These are phyloP conservation scores for Keithomyces neogunnii DNA, from an alignment of 2,329 filamentous ascomycete genomes.

Conservation along the genomic window DNA sequence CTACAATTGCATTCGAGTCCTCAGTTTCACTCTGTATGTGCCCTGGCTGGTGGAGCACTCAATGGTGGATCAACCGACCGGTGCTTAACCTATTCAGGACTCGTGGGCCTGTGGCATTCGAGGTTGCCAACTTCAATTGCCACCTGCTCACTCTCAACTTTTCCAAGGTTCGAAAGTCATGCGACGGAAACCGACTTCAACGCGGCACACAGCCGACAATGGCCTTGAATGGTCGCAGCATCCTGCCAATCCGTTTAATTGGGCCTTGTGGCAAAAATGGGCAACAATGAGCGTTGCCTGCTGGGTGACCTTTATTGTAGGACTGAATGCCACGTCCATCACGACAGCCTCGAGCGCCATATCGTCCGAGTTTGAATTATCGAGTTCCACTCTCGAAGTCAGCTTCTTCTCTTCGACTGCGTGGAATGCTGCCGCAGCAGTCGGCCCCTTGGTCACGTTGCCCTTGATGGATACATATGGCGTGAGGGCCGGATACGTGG, in stretches of 20 bases:
- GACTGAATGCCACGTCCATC: conserved; percentile 9
- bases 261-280: conserved; percentile 7
- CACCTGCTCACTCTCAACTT: no score
- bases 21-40: no score
- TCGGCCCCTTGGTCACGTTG: conserved; percentile 6
- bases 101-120: no score
- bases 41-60: no score
- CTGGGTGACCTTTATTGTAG: conserved; percentile 6
- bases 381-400: conserved; percentile 1
- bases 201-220: neutral
- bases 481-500: conserved; percentile 7
- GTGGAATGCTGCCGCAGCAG: conserved; percentile 8
- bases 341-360: conserved; percentile 6
- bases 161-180: no score
- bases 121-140: no score
- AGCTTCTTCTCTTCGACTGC: conserved; percentile 9
- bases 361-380: conserved; percentile 5
- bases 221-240: conserved; percentile 2
- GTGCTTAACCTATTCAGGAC: no score
- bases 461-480: conserved; percentile 11
- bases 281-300: conserved; percentile 5
- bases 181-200: neutral
- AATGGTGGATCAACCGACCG: no score
- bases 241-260: conserved; percentile 6
- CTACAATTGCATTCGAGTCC: no score